Base-by-base conservation (phyloP, 768 basidiomycete species). In the Leucosporidium creatinivorum region DNA sequence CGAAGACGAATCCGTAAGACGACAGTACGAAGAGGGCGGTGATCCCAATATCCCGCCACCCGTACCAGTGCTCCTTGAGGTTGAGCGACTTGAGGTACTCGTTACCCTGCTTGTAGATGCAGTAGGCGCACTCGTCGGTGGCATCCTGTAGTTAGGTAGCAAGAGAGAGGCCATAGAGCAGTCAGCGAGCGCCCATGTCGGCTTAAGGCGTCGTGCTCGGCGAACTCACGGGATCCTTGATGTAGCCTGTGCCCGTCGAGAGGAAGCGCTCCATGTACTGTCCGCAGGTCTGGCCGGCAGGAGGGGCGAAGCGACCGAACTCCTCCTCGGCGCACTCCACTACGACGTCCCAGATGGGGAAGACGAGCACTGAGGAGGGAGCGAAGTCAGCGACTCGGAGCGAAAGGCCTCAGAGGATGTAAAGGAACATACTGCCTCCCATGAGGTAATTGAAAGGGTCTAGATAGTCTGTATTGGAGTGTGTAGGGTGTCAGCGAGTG, bases 261-360 rank as follows among this genome's bases (percentile, higher is more conserved):
- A 87, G 83, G 76, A 90, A 93, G 23, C 83, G 79, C 25, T 80
- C 75, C 0, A 87, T 87, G 87, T 88, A 93, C 2, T 81, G 71
- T 19, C 71, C 71, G 73, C 91, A 93, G 0, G 86, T 90, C 76
- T 90, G 84, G 7, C 86, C 86, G 4, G 81, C 69, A 1, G 91
- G 89, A 1, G 91, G 88, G 64, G 83, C 78, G 80, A 93, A 91
- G 8, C 82, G 68, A 18, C 83, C 80, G 73, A 88, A 89, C 75
- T 93, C 91, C 65, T 85, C 84, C 0, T 79, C 72, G 25, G 84
- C 82, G 80, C 91, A 75, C 47, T 58, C 13, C 39, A 31, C 36
- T 33, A 33, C 33, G 15, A 44, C 39, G 39, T 44, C 39, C 39
- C 39, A 44, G 13, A 44, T 44, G 39, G 39, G 39, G 39, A 44